Evolutionary conservation across 805 yeast genomes (phyloP).

Genomic region (Cephaloascus fragrans): DNA sequence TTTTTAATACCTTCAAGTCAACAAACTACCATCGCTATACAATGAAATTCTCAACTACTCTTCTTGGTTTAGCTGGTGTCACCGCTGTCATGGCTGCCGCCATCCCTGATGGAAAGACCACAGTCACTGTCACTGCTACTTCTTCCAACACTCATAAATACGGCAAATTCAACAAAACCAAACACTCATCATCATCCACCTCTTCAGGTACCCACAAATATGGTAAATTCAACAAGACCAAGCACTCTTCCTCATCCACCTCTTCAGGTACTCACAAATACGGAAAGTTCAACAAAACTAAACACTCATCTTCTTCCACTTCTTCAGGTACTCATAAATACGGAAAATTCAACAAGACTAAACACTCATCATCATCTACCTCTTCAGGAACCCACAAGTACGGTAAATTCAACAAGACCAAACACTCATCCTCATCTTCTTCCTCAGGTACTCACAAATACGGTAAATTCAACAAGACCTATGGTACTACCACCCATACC

Average conservation of each 20-base stretch:
- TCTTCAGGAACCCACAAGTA: slow-evolving; percentile 20
- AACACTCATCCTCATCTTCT: slow-evolving; percentile 10
- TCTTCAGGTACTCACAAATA: slow-evolving; percentile 28
- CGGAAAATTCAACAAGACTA: slow-evolving; percentile 26
- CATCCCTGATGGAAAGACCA: slow-evolving; percentile 6
- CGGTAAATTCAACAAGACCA: slow-evolving; percentile 26
- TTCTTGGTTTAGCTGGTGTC: slow-evolving; percentile 14
- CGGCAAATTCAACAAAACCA: slow-evolving; percentile 27
- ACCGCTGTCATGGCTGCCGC: slow-evolving; percentile 14
- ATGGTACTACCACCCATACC: slow-evolving; percentile 25
- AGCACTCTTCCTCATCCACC: slow-evolving; percentile 14
- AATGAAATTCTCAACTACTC: slow-evolving; percentile 18
- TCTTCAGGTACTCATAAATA: slow-evolving; percentile 17
- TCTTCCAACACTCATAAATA: slow-evolving; percentile 17
- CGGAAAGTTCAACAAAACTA: slow-evolving; percentile 43
- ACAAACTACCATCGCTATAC: too few species aligned
- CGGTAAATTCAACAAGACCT: slow-evolving; percentile 26
- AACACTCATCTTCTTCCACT: slow-evolving; percentile 12
- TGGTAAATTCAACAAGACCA: slow-evolving; percentile 44
- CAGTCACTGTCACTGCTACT: slow-evolving; percentile 8
- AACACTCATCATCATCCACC: slow-evolving; percentile 19
- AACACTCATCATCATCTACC: slow-evolving; percentile 6
- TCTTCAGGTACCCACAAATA: slow-evolving; percentile 41
- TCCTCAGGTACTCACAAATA: slow-evolving; percentile 20
- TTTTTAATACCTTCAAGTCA: too few species aligned